These are phyloP conservation scores for Penicillium samsonianum DNA, from an alignment of 495 filamentous ascomycete genomes.

Conservation along the genomic window DNA sequence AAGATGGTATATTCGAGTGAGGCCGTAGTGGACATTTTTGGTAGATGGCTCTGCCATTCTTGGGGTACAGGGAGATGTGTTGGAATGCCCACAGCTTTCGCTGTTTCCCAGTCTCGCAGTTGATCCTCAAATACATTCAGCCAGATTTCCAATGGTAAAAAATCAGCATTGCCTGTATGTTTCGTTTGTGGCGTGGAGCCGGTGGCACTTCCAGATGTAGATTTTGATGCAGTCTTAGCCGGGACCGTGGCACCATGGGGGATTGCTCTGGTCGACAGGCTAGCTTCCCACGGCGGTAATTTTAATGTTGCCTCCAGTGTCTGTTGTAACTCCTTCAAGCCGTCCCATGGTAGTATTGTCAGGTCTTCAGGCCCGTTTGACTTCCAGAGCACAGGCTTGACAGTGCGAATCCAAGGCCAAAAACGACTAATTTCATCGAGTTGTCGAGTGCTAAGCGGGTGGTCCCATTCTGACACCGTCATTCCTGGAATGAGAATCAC, in stretches of 20 bases:
- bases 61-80: slow-evolving; percentile 70
- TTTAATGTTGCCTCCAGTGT: slow-evolving; percentile 59
- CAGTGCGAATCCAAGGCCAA: slow-evolving; percentile 78
- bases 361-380: slow-evolving; percentile 56
- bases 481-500: slow-evolving; percentile 81
- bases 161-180: slow-evolving; percentile 25
- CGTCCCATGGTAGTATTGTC: slow-evolving; percentile 63
- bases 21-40: slow-evolving; percentile 53
- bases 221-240: slow-evolving; percentile 9
- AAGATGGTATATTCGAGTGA: slow-evolving; percentile 81
- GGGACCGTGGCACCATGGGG: background rate
- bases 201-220: slow-evolving; percentile 58
- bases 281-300: slow-evolving; percentile 27
- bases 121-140: slow-evolving; percentile 77
- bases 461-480: slow-evolving; percentile 81
- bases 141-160: slow-evolving; percentile 84
- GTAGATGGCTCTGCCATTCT: slow-evolving; percentile 65
- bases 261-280: background rate
- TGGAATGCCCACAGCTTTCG: slow-evolving; percentile 75
- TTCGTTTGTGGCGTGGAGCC: slow-evolving; percentile 51
- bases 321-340: slow-evolving; percentile 61
- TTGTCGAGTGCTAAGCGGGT: slow-evolving; percentile 80
- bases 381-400: slow-evolving; percentile 72
- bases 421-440: slow-evolving; percentile 74
- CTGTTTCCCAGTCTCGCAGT: slow-evolving; percentile 85